Evolutionary conservation across 2,329 filamentous ascomycete genomes (phyloP).

Genomic region (Leptographium lundbergii): DNA sequence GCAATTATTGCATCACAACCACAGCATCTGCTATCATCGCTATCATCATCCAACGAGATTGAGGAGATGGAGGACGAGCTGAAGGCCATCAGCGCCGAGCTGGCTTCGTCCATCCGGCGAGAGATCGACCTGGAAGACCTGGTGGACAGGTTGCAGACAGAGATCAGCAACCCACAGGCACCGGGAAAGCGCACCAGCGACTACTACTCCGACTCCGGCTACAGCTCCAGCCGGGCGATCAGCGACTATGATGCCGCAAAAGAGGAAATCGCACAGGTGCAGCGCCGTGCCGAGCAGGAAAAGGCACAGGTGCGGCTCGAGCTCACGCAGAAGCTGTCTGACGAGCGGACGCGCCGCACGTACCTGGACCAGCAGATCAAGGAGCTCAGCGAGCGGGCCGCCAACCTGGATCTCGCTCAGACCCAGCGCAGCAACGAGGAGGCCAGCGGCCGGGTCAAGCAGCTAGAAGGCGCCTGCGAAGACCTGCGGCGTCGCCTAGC

Average conservation of each 20-base stretch:
- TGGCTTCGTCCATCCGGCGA: constrained; percentile 82
- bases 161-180: constrained; percentile 46
- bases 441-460: constrained; percentile 51
- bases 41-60: constrained; percentile 38
- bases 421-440: constrained; percentile 35
- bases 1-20: constrained; percentile 19
- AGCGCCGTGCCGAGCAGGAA: constrained; percentile 78
- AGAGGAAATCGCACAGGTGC: constrained; percentile 69
- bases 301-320: constrained; percentile 78
- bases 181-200: constrained; percentile 74
- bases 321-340: constrained; percentile 73
- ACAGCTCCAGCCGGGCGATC: constrained; percentile 57
- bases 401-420: constrained; percentile 43
- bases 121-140: constrained; percentile 97
- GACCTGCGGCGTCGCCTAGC: constrained; percentile 69
- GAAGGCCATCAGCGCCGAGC: constrained; percentile 81
- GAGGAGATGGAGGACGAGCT: constrained; percentile 91
- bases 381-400: constrained; percentile 65
- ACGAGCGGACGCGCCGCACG: constrained; percentile 65
- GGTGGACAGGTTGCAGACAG: constrained; percentile 75
- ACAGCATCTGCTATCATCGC: constrained; percentile 13
- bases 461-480: constrained; percentile 70
- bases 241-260: constrained; percentile 51
- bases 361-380: constrained; percentile 75
- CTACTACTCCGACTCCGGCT: constrained; percentile 94